Percentiles rank a stretch among this genome's conserved stretches.
These are phyloP conservation scores for Cercospora janseana DNA, from an alignment of 2,329 filamentous ascomycete species.

Conservation along the genomic window DNA sequence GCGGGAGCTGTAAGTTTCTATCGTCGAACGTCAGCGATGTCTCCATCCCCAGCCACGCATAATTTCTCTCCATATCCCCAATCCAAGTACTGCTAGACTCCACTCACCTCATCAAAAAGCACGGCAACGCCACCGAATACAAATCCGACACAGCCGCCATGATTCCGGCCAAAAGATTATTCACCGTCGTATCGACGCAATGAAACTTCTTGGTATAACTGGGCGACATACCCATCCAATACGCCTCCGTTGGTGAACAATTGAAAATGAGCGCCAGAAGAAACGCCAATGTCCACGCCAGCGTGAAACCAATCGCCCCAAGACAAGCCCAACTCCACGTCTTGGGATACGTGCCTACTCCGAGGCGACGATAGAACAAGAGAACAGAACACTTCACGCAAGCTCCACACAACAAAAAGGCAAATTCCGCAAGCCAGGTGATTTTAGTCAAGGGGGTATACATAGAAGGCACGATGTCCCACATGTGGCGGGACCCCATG, in stretches of 20 bases:
- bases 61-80: conserved; percentile 30
- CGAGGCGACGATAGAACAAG: conserved; percentile 45
- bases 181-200: conserved; percentile 41
- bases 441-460: conserved; percentile 30
- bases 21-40: no score
- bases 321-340: conserved; percentile 34
- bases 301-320: conserved; percentile 40
- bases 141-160: conserved; percentile 43
- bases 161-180: conserved; percentile 42
- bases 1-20: conserved; percentile 40
- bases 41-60: conserved; percentile 42
- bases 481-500: conserved; percentile 39
- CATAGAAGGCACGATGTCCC: conserved; percentile 33
- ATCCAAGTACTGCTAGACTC: neutral
- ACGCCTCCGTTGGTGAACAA: conserved; percentile 43
- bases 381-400: conserved; percentile 41
- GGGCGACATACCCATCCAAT: conserved; percentile 41
- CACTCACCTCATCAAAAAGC: conserved; percentile 44
- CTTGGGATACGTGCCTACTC: conserved; percentile 36
- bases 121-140: conserved; percentile 42
- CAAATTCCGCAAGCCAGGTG: conserved; percentile 37
- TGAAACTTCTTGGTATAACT: conserved; percentile 35
- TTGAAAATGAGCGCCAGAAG: conserved; percentile 36
- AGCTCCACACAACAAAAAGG: conserved; percentile 36
- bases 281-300: conserved; percentile 42